Percentiles rank a stretch among this genome's conserved stretches.
These are phyloP conservation scores for Penicillium concentricum DNA, from an alignment of 2,329 filamentous ascomycete genomes.

Conservation along the genomic window DNA sequence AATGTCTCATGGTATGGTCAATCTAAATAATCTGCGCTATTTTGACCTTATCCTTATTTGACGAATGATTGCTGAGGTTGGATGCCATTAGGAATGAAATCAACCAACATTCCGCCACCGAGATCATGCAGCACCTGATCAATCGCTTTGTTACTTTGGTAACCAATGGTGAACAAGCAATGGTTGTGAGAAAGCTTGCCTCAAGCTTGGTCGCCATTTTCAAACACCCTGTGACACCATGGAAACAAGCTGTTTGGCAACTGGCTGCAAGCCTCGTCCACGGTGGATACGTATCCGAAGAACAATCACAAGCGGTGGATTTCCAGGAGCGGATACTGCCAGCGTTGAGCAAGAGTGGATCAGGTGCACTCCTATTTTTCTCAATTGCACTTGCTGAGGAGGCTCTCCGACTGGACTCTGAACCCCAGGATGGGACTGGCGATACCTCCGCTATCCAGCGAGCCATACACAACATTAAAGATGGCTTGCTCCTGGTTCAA, in stretches of 20 bases:
- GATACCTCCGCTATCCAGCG: constrained; percentile 13
- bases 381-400: constrained; percentile 44
- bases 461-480: constrained; percentile 31
- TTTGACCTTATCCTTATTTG: no score
- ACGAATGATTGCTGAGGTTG: background rate
- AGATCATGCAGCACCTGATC: constrained; percentile 44
- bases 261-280: constrained; percentile 40
- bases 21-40: background rate
- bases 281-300: constrained; percentile 38
- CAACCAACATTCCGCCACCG: constrained; percentile 30
- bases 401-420: constrained; percentile 23
- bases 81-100: constrained; percentile 35
- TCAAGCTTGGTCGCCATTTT: constrained; percentile 47
- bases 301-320: constrained; percentile 30
- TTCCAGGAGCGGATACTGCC: constrained; percentile 36
- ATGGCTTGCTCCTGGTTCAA: constrained; percentile 39
- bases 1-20: constrained; percentile 75
- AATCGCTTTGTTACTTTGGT: constrained; percentile 44
- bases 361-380: constrained; percentile 39
- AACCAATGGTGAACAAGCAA: constrained; percentile 35
- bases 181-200: constrained; percentile 49
- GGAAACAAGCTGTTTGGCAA: constrained; percentile 38
- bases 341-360: constrained; percentile 35
- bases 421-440: constrained; percentile 15
- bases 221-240: constrained; percentile 39